Base-by-base conservation (phyloP, 2,329 filamentous ascomycete species). In the Sphaerulina populicola region DNA sequence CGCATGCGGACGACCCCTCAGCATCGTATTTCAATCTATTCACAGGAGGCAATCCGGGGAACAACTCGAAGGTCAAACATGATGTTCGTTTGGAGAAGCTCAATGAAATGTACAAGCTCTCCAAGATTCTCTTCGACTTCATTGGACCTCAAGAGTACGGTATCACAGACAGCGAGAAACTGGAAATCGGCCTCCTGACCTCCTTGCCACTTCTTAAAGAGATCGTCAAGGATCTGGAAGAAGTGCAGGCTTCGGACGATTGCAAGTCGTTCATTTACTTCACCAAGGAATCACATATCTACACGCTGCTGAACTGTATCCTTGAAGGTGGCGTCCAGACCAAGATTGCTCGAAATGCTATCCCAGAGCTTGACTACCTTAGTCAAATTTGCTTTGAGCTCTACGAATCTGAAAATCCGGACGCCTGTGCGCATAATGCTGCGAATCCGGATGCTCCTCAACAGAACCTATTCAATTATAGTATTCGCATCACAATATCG, bases 251-350 rank as follows among this genome's bases (percentile, higher is more conserved):
- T 3, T 94, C 88, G 0, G 85, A 91, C 47, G 87, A 94, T 59
- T 89, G 90, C 40, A 96, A 96, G 67, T 91, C 86, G 1, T 97
- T 97, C 74, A 88, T 97, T 71, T 98, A 98, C 73, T 98, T 98
- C 70, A 98, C 93, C 57, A 98, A 98, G 70, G 93, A 98, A 71
- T 95, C 88, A 0, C 93, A 98, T 68, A 96, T 98, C 57, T 98
- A 98, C 72, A 98, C 93, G 4, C 78, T 98, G 4, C 80, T 98
- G 52, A 98, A 98, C 69, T 97, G 91, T 68, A 97, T 98, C 60
- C 79, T 98, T 23, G 93, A 98, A 68, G 93, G 94, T 54, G 94
- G 93, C 29, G 87, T 98, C 58, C 86, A 94, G 65, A 96, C 91
- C 21, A 98, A 98, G 73, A 97, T 98, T 65, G 86, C 88, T 62